Base-by-base conservation (phyloP, 2,329 filamentous ascomycete species). In the Fusarium sp. region DNA sequence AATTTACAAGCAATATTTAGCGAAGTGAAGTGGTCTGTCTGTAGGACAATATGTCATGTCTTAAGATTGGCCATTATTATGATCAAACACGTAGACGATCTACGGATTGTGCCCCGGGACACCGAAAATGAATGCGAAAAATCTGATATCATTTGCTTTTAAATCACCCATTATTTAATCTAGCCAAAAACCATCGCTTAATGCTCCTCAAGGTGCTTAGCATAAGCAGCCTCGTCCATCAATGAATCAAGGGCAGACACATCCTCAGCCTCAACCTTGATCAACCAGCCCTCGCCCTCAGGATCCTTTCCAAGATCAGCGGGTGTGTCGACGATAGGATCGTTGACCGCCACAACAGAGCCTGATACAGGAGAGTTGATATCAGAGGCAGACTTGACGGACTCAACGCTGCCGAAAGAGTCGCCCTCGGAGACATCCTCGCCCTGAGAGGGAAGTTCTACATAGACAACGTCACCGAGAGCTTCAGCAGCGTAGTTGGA, bases 341-440 rank as follows among this genome's bases (percentile, higher is more conserved):
- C 79, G 84, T 97, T 97, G 72, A 90, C 86, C 76, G 91, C 88
- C 21, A 89, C 86, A 57, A 97, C 89, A 70, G 84, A 91, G 73
- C 94, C 94, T 33, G 86, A 83, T 66, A 97, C 88, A 19, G 94
- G 94, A 11, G 93, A 90, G 83, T 95, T 90, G 84, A 97, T 95
- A 81, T 97, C 94, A 44, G 93, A 94, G 4, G 94, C 94, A 60
- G 92, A 94, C 86, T 97, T 97, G 80, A 97, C 94, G 3, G 93
- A 96, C 85, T 97, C 94, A 70, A 97, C 94, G 60, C 94, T 93
- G 72, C 94, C 94, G 75, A 97, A 92, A 61, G 92, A 86, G 79
- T 97, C 94, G 76, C 93, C 93, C 39, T 89, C 87, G 48, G 80
- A 81, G 55, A 95, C 87, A 74, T 91, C 87, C 73, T 90, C 85